These are phyloP conservation scores for Fusarium pininemorale DNA, from an alignment of 2,329 filamentous ascomycete species.

Conservation along the genomic window DNA sequence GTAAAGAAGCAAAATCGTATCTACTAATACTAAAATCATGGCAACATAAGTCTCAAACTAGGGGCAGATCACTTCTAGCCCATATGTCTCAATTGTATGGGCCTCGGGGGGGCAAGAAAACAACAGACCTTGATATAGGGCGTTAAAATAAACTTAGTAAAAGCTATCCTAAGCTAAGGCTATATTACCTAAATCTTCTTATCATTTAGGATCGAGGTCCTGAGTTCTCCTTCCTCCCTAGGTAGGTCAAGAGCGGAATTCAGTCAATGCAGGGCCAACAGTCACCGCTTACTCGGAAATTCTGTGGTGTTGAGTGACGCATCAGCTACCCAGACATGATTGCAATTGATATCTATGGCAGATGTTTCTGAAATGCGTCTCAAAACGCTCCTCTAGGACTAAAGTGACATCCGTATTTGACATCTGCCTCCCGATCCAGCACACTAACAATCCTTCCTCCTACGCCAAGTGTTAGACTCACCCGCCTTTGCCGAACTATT, in stretches of 20 bases:
- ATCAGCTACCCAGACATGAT: not conserved
- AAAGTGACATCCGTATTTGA: not conserved
- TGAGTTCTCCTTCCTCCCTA: no score
- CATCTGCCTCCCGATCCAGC: not conserved
- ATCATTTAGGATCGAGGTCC: no score
- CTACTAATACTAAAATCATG: not conserved
- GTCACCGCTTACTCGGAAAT: not conserved
- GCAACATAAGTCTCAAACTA: not conserved
- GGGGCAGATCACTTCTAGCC: not conserved
- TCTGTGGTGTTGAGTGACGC: not conserved
- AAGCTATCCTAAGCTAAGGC: no score
- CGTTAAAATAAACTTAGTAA: no score
- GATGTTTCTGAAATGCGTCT: not conserved
- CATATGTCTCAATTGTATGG: not conserved
- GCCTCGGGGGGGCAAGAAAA: no score
- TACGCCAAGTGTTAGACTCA: not conserved
- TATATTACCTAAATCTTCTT: no score
- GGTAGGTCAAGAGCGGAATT: not conserved
- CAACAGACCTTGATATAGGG: no score
- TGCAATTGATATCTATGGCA: not conserved
- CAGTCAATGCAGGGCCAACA: no score
- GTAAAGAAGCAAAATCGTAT: not conserved
- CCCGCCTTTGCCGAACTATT: not conserved
- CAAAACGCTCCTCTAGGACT: not conserved
- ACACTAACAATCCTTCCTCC: not conserved